Base-by-base conservation (phyloP, 805 yeast species). In the Yamadazyma insecticola region DNA sequence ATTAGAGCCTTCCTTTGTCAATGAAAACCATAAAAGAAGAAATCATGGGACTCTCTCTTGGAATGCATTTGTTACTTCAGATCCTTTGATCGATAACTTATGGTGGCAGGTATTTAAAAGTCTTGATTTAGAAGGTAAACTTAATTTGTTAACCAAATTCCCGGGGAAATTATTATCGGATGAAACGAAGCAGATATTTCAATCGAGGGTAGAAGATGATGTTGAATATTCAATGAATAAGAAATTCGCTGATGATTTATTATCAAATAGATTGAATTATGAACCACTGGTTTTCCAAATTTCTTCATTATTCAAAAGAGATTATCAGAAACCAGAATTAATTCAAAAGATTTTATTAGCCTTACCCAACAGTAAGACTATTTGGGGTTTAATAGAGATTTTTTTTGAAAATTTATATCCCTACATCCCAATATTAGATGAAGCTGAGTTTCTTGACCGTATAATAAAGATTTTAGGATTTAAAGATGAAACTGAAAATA, bases 311-410 rank as follows among this genome's bases (percentile, higher is more conserved):
- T n/a, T n/a, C n/a, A n/a, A 3, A 4, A 24, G 50, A 26, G 40
- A 53, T 13, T 53, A 57, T 29, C 52, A 46, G 31, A 53, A 46
- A 22, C 37, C 67, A 14, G 55, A 63, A 32, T 57, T 67, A 29
- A 57, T 60, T 29, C 61, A 66, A 33, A 55, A 67, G n/a, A 61
- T 67, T 16, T 59, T 60, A 37, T 53, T 61, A 24, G 46, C 23
- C 22, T 42, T 80, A 29, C 88, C 88, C 0, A 65, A 58, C 17
- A 70, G 71, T 40, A 65, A 63, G 35, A 65, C 74, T 2, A 63
- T 79, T 6, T 73, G 81, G 74, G 45, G 66, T 30, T 57, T 78
- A 29, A 55, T 81, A 17, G 76, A 78, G 36, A 57, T 77, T 39
- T 74, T 61, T 43, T 72, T 70, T 46, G 43, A 47, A n/a, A 51